Evolutionary conservation across 108 stramenopile species (phyloP), one percentile per base, ranked within the genome.

Genomic region (Epipyxis sp.): DNA sequence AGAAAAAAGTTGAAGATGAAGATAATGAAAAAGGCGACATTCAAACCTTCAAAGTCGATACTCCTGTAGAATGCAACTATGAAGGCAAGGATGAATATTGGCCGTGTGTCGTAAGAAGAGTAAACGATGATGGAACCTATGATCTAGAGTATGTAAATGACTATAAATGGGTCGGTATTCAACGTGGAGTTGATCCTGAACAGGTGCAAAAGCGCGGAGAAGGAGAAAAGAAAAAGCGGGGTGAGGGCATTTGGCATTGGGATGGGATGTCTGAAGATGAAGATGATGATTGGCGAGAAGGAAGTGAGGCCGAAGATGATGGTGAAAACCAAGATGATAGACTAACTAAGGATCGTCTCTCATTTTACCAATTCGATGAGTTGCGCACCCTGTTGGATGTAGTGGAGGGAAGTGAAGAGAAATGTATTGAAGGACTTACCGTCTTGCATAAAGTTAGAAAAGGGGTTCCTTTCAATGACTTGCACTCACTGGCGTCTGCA

Each of bases 241-340:
- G 80, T 0, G 80, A 80, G 42, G 80, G 65, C 32, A 25, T 80
- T 1, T 80, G 80, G 80, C 80, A 80, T 59, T 80, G 80, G 80
- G 76, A 80, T 1, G 74, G 74, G 13, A 67, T 80, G 59, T 72
- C 69, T n/a, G 80, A 80, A 34, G 3, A 2, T 27, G 80, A 80
- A 59, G 80, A 80, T 43, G 80, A 80, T 16, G 80, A 76, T 1
- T 80, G 74, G 74, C 69, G 46, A 2, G 61, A 1, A 25, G 76
- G 54, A 30, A 62, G 37, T 1, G 57, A 25, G 59, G 76, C 76
- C 40, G 80, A 80, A 43, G 76, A 37, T 0, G 46, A 80, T 46
- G 41, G 59, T 3, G 27, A 27, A 32, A 41, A 29, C 43, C 10
- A 61, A 42, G 77, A 34, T 40, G 37, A 6, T 20, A 40, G 54